Percentiles rank a stretch among this genome's conserved stretches.
Evolutionary conservation across 176 grass and related monocot species (phyloP).

Genomic region (Zizania latifolia): DNA sequence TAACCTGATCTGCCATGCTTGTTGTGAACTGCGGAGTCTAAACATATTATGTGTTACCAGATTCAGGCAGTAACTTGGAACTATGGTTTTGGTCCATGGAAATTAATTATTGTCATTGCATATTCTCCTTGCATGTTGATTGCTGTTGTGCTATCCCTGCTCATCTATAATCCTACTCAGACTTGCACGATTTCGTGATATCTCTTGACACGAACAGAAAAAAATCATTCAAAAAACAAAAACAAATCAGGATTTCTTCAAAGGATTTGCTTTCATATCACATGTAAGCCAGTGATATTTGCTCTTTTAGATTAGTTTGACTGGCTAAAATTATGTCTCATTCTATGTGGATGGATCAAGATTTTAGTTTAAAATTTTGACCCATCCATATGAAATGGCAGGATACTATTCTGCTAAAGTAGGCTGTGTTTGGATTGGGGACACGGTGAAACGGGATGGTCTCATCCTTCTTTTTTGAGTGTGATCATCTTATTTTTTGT

Average conservation of each 20-base stretch:
- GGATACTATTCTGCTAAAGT: no score
- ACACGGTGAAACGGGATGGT: no score
- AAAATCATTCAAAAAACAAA: neutral
- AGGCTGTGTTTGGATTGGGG: no score
- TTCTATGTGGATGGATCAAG: no score
- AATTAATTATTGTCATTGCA: neutral
- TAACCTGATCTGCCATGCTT: neutral
- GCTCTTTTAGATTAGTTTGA: no score
- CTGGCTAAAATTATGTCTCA: no score
- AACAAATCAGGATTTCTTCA: neutral
- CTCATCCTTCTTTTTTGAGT: no score
- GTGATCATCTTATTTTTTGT: no score
- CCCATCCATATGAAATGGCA: no score
- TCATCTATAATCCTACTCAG: neutral
- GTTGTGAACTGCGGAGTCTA: neutral
- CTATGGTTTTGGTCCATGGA: no score
- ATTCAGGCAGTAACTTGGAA: neutral
- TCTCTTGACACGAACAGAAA: neutral
- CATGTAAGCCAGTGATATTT: no score
- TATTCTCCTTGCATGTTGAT: neutral
- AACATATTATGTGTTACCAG: neutral
- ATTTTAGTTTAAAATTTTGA: no score
- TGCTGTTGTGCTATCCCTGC: neutral
- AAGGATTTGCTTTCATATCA: neutral
- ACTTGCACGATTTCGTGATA: neutral